Evolutionary conservation across 495 filamentous ascomycete genomes (phyloP), one percentile per base, ranked within the genome.

Genomic region (Elaphomyces granulatus): DNA sequence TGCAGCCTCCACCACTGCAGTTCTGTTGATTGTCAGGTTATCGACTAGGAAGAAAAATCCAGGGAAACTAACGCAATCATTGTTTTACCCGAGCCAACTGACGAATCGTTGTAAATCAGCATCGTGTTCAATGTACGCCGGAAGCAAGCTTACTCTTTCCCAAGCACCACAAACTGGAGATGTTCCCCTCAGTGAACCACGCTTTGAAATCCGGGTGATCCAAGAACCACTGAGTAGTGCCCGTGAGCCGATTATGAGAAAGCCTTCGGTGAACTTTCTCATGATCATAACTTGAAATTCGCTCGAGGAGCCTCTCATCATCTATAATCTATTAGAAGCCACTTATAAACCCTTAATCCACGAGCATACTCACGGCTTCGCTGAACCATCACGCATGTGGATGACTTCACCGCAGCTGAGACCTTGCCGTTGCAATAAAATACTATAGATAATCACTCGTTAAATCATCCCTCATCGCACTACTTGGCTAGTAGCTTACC

Each of bases 81-180:
- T 10, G 50, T 49, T 40, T 55, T 55, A 2, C 52, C 50, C 1
- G 47, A 55, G 30, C 50, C 50, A 47, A 55, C 52, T 55, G 30
- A 33, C n/a, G 17, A 40, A 30, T n/a, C 32, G n/a, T 36, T 44
- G 2, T 15, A 32, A n/a, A 46, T 45, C 16, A 38, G 23, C 42
- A 38, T 38, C 15, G n/a, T n/a, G n/a, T n/a, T n/a, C n/a, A n/a
- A n/a, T n/a, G 3, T 19, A 28, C 19, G 14, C 26, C 38, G 19
- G 38, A 41, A 48, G 28, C 20, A 28, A 15, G 21, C 41, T 41
- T 53, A 53, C 47, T 55, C 17, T 46, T 53, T 34, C 50, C 52
- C 4, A 47, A 51, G 41, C 45, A 50, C 50, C 50, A 55, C 15
- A 55, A 40, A 42, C 34, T 38, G 12, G 50, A 44, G 35, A 33